Conservation (phyloP, 768 basidiomycete species). For the Pisolithus sp. region DNA sequence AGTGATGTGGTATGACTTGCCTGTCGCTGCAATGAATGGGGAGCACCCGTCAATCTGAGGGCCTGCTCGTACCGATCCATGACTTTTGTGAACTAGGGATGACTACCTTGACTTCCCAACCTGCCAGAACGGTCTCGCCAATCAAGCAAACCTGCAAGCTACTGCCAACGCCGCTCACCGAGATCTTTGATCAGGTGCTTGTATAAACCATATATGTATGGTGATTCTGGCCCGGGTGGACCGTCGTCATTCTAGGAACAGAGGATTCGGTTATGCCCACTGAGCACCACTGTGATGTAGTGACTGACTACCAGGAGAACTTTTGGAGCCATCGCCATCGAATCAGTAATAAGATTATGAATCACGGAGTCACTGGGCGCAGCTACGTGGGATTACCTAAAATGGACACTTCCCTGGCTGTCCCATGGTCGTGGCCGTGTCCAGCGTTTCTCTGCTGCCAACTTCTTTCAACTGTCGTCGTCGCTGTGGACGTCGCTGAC, state of each 20-base stretch:
- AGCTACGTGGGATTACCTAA: background rate
- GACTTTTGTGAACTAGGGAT: constrained; percentile 78
- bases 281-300: background rate
- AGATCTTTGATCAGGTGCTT: constrained; percentile 50
- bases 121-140: constrained; percentile 27
- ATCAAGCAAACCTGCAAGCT: background rate
- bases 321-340: constrained; percentile 8
- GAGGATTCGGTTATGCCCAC: background rate
- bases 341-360: too few relatives aligned
- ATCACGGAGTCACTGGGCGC: too few relatives aligned
- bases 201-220: constrained; percentile 70
- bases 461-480: background rate
- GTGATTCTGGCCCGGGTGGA: constrained; percentile 66
- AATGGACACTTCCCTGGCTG: background rate
- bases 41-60: background rate
- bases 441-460: too few relatives aligned
- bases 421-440: too few relatives aligned
- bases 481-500: background rate
- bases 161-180: constrained; percentile 34
- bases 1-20: constrained; percentile 76
- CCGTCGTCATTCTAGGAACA: constrained; percentile 72
- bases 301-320: constrained; percentile 41
- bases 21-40: constrained; percentile 28
- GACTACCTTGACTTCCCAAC: constrained; percentile 77
- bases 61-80: constrained; percentile 62